Evolutionary conservation across 192 early-diverging fungal genomes (phyloP), one percentile per base, ranked within the genome.

Genomic region (Anaeromyces robustus): DNA sequence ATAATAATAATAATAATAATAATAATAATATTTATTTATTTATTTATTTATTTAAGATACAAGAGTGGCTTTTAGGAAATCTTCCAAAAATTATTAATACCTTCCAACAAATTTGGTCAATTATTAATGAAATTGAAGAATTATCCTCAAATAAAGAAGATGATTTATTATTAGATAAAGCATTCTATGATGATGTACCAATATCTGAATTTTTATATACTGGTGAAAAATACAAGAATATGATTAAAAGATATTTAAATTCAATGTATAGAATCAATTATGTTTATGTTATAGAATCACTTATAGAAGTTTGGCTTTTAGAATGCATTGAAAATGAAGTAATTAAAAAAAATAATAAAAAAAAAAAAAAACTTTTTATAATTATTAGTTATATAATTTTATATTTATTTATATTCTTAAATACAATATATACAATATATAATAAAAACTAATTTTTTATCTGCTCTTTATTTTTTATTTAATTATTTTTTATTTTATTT

Each of bases 241-340:
- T 88, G 30, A 83, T 93, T 0, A 87, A 88, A 28, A 84, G 81
- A 13, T 85, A 91, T 29, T 81, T 94, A 29, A 86, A 89, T 39
- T 85, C 84, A 19, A 81, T 92, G 13, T 89, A 90, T 82, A 86
- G 87, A 30, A 82, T 85, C 26, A 85, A 88, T 41, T 87, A 87
- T 26, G 81, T 85, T 0, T 89, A 94, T 80, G 83, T 92, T 9
- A 83, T 93, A 18, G 92, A 93, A 81, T 87, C 87, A 0, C 86
- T 90, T 79, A 85, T 90, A 18, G 93, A 93, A 52, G 84, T 94
- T 19, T 94, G 91, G 84, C 89, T 91, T 80, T 85, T 89, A 2
- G 89, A 89, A 29, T 89, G 43, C 22, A 52, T 52, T 52, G 81
- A 85, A 28, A 83, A 77, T 79, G 78, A 77, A 1, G 82, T 81